Evolutionary conservation across 306 rosid genomes (phyloP).

Genomic region (Sphenostylis stenocarpa): DNA sequence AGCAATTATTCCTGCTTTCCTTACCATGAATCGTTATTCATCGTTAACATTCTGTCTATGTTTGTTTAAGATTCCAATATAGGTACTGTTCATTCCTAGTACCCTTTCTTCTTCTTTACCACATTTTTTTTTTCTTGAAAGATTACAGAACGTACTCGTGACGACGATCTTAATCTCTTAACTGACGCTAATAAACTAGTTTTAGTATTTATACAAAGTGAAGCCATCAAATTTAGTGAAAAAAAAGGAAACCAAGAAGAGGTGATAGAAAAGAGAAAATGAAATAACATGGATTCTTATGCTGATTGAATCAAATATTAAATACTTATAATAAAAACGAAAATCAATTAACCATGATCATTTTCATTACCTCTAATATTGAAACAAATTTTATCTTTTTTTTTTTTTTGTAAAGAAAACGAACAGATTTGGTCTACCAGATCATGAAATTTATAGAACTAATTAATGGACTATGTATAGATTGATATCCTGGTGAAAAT

Average conservation of each 20-base stretch:
- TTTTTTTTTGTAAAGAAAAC: no score
- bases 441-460: background rate
- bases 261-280: background rate
- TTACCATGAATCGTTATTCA: background rate
- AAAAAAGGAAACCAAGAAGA: background rate
- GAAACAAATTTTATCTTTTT: no score
- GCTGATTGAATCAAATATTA: background rate
- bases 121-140: background rate
- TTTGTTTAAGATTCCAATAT: slow-evolving; percentile 1
- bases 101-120: background rate
- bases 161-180: background rate
- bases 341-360: no score
- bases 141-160: background rate
- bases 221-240: background rate
- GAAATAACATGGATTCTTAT: background rate
- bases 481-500: background rate
- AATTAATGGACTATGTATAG: background rate
- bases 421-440: background rate
- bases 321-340: background rate
- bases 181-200: background rate
- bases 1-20: slow-evolving; percentile 11
- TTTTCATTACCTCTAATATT: background rate
- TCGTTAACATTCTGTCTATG: background rate
- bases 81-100: background rate
- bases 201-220: background rate